Percentiles rank a stretch among this genome's conserved stretches.
These are phyloP conservation scores for Neocatenulostroma microsporum DNA, from an alignment of 2,329 filamentous ascomycete species.

Conservation along the genomic window DNA sequence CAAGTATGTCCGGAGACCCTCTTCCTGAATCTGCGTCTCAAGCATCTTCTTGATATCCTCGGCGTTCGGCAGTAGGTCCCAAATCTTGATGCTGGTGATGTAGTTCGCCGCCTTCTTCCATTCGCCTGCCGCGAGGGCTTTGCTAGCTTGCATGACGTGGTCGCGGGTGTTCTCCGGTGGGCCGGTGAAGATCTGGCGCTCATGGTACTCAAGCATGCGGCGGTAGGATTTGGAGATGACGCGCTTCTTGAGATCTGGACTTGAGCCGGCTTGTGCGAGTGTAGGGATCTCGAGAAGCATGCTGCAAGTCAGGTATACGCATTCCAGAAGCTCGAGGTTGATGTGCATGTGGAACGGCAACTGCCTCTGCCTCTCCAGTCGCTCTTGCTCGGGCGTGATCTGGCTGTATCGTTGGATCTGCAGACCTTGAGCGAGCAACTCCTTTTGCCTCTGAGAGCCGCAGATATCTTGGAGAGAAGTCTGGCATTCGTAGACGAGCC, in stretches of 20 bases:
- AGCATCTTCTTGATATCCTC: constrained; percentile 97
- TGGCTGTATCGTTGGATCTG: constrained; percentile 97
- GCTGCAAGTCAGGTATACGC: constrained; percentile 96
- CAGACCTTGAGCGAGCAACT: constrained; percentile 92
- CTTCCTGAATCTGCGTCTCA: constrained; percentile 95
- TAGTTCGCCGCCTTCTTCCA: constrained; percentile 96
- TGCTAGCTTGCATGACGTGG: constrained; percentile 98
- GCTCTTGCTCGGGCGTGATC: constrained; percentile 95
- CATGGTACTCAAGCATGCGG: constrained; percentile 98
- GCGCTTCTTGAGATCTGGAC: constrained; percentile 92
- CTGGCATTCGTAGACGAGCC: constrained; percentile 94
- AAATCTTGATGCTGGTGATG: constrained; percentile 98
- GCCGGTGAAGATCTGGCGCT: constrained; percentile 97
- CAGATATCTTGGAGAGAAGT: constrained; percentile 97
- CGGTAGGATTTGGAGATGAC: constrained; percentile 99
- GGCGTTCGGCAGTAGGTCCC: constrained; percentile 90
- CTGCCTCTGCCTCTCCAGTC: constrained; percentile 92
- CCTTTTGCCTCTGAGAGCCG: constrained; percentile 94
- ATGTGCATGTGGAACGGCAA: constrained; percentile 99
- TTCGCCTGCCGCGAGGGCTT: constrained; percentile 90
- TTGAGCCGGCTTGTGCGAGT: constrained; percentile 91
- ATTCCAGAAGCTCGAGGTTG: constrained; percentile 96
- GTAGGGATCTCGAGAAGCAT: constrained; percentile 98
- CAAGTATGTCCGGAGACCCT: constrained; percentile 94
- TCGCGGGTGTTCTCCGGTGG: constrained; percentile 98